A percentile compares a stretch with the other conserved stretches of the same genome.
Evolutionary conservation across 257 asterid species (phyloP).

Genomic region (Nicotiana paniculata): DNA sequence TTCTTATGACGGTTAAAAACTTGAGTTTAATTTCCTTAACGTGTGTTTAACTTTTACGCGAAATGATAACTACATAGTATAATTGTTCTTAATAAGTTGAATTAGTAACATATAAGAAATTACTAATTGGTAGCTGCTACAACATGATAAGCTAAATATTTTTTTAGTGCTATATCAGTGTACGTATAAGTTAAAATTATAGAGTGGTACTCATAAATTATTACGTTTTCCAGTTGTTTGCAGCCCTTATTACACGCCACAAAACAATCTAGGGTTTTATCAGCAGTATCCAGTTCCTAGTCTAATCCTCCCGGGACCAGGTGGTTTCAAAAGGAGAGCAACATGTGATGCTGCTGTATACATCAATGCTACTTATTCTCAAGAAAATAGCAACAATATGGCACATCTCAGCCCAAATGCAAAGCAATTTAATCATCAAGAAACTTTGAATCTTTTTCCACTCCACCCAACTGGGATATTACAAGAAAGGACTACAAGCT

Average conservation of each 20-base stretch:
- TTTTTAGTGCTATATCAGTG: neutral
- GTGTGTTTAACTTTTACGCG: neutral
- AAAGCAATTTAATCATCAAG: constrained; percentile 20
- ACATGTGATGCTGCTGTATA: neutral
- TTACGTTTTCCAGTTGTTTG: constrained; percentile 33
- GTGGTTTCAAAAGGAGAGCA: constrained; percentile 12
- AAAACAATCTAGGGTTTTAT: constrained; percentile 24
- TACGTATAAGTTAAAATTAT: neutral
- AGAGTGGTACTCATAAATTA: neutral
- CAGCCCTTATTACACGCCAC: constrained; percentile 47
- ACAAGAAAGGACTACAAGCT: constrained; percentile 19
- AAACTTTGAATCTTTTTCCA: constrained; percentile 78
- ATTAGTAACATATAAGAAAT: no score
- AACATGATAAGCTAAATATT: no score
- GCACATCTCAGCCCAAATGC: neutral
- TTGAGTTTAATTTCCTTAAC: neutral
- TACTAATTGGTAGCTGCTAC: no score
- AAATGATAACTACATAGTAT: neutral
- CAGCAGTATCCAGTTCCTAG: constrained; percentile 30
- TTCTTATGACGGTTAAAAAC: neutral
- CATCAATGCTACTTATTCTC: neutral
- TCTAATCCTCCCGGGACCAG: constrained; percentile 33
- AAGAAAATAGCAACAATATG: neutral
- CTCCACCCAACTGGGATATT: constrained; percentile 60
- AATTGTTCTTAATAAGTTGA: no score